A percentile compares a stretch with the other conserved stretches of the same genome.
phyloP scores from a whole-genome alignment of 2,329 filamentous ascomycete species.

The Sporothrix humicola region DNA sequence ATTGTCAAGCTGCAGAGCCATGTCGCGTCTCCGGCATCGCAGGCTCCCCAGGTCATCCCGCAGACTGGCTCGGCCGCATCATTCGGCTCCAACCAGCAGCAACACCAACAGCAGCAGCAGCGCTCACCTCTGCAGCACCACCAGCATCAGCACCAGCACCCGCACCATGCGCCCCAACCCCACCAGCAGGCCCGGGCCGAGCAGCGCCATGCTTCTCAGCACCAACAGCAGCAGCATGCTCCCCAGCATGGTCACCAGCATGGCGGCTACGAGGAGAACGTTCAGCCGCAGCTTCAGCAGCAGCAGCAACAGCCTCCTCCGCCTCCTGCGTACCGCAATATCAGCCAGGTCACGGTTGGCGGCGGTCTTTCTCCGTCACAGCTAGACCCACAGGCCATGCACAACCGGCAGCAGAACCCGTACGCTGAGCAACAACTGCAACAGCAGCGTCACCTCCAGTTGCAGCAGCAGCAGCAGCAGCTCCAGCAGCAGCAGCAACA shows the following conservation, averaged over 20 bases:
- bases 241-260: slow-evolving; percentile 34
- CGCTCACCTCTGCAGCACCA: not conserved
- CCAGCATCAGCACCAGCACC: slow-evolving; percentile 40
- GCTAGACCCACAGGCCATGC: slow-evolving; percentile 36
- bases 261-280: slow-evolving; percentile 27
- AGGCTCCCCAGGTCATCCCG: not conserved
- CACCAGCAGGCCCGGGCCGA: slow-evolving; percentile 32
- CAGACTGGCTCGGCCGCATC: slow-evolving; percentile 24
- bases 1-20: slow-evolving; percentile 59
- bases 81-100: slow-evolving; percentile 22
- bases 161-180: slow-evolving; percentile 39
- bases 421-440: slow-evolving; percentile 32
- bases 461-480: slow-evolving; percentile 7
- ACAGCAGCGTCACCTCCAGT: slow-evolving; percentile 26
- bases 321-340: slow-evolving; percentile 30
- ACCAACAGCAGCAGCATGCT: slow-evolving; percentile 31
- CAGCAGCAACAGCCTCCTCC: not conserved
- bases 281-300: slow-evolving; percentile 11
- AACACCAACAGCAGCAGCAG: slow-evolving; percentile 29
- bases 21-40: slow-evolving; percentile 9
- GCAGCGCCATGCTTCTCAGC: slow-evolving; percentile 26
- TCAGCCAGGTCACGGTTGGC: slow-evolving; percentile 31
- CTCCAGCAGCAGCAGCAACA: slow-evolving; percentile 36
- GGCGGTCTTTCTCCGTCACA: slow-evolving; percentile 37
- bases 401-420: slow-evolving; percentile 38